Conservation (phyloP, 2,329 filamentous ascomycete species). For the Rhinocladiella mackenziei region DNA sequence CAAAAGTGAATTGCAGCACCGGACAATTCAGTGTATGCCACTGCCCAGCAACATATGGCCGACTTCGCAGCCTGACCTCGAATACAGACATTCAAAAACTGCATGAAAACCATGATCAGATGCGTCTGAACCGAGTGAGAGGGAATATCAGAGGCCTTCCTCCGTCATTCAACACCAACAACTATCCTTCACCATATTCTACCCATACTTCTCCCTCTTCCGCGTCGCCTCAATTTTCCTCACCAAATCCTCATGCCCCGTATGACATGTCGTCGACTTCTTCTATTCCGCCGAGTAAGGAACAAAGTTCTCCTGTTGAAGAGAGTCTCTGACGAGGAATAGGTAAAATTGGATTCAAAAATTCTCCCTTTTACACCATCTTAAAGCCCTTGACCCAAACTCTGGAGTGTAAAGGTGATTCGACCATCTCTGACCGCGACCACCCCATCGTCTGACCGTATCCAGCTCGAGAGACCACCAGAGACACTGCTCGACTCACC, state of each 20-base stretch:
- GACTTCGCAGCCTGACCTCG: conserved; percentile 20
- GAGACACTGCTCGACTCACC: conserved; percentile 57
- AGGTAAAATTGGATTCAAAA: conserved; percentile 58
- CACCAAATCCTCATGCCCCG: conserved; percentile 16
- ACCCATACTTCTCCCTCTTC: conserved; percentile 26
- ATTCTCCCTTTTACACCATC: conserved; percentile 81
- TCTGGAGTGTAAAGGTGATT: conserved; percentile 67
- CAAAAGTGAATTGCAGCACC: conserved; percentile 74
- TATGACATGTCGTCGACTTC: conserved; percentile 19
- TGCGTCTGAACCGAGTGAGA: conserved; percentile 20
- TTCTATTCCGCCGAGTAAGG: conserved; percentile 15
- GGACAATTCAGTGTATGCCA: conserved; percentile 70
- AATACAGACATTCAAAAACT: conserved; percentile 27
- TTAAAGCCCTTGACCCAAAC: conserved; percentile 61
- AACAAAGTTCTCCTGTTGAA: neutral
- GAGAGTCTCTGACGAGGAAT: conserved; percentile 20
- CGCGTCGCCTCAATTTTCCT: conserved; percentile 26
- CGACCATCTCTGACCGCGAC: conserved; percentile 24
- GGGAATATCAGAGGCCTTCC: conserved; percentile 20
- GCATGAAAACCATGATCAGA: conserved; percentile 19
- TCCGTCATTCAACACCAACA: conserved; percentile 14
- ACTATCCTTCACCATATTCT: conserved; percentile 26
- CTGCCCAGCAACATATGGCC: conserved; percentile 4
- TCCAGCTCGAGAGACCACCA: conserved; percentile 57
- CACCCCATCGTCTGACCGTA: conserved; percentile 5